A percentile compares a stretch with the other conserved stretches of the same genome.
Evolutionary conservation across 805 yeast species (phyloP).

Genomic region (Lipomyces yamanashiensis): DNA sequence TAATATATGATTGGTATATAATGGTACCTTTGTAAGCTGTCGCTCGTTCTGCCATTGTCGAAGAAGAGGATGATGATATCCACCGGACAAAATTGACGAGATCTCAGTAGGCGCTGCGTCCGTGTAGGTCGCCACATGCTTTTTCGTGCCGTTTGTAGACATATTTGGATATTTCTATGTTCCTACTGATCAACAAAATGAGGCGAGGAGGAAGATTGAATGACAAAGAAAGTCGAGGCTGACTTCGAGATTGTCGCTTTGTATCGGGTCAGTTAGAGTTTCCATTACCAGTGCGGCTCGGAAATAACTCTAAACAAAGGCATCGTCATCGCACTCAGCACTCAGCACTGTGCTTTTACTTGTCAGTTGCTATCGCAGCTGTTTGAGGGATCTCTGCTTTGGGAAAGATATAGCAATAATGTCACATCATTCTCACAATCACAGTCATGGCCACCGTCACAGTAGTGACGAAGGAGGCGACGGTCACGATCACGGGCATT

Average conservation of each 20-base stretch:
- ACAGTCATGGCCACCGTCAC: constrained; percentile 24
- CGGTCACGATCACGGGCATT: constrained; percentile 20
- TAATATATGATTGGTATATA: not conserved
- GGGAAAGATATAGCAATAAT: not conserved
- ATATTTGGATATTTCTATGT: not conserved
- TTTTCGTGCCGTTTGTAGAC: constrained; percentile 46
- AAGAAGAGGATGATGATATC: constrained; percentile 86
- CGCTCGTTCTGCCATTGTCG: constrained; percentile 92
- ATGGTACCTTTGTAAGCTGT: constrained; percentile 73
- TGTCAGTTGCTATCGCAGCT: too few relatives aligned
- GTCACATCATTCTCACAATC: constrained; percentile 37
- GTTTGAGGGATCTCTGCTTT: not conserved
- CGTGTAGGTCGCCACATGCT: constrained; percentile 73
- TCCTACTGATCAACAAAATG: not conserved
- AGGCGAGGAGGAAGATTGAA: too few relatives aligned
- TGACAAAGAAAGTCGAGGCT: too few relatives aligned
- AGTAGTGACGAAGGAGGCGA: not conserved
- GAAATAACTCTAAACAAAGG: too few relatives aligned
- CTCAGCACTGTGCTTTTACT: too few relatives aligned
- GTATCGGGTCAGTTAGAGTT: too few relatives aligned
- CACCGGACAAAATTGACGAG: constrained; percentile 85
- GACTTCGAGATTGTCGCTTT: too few relatives aligned
- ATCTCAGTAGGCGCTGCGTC: constrained; percentile 62
- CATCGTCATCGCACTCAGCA: too few relatives aligned
- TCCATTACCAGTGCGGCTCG: too few relatives aligned